Evolutionary conservation across 2,329 filamentous ascomycete genomes (phyloP), one percentile per base, ranked within the genome.

Genomic region (Fusarium sp.): DNA sequence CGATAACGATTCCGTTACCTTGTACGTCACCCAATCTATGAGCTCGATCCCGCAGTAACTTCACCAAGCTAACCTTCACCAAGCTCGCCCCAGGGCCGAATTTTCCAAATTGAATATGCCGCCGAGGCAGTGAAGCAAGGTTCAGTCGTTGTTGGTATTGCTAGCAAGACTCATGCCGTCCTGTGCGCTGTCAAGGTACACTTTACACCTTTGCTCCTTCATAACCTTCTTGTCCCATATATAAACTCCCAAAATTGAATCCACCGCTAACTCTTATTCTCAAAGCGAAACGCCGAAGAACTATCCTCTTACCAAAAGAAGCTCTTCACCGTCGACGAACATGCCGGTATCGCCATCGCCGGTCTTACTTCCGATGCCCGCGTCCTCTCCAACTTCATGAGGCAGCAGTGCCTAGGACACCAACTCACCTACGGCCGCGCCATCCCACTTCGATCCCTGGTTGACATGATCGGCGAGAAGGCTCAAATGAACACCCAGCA

Each of bases 301-400:
- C 91, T 99, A 61, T 99, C 96, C 65, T 98, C 96, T 51, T 99
- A 99, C 88, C 96, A 99, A 84, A 97, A 97, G 88, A 99, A 99
- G 86, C 90, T 99, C 78, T 97, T 99, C 81, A 88, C 91, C 74
- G 91, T 99, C 82, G 96, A 99, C 81, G 92, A 95, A 75, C 96
- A 99, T 82, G 91, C 96, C 74, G 96, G 94, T 72, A 90, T 99
- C 76, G 94, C 95, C 75, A 96, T 99, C 75, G 96, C 96, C 72
- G 96, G 96, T 74, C 92, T 99, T 66, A 96, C 96, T 71, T 97
- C 95, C 60, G 96, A 99, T 81, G 96, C 95, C 77, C 96, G 96
- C 77, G 96, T 99, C 74, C 94, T 99, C 74, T 97, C 94, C 86
- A 99, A 99, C 88, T 99, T 97, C 86, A 98, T 99, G 95, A 98